Conservation (phyloP, 352 stramenopile species). For the Pythium grandisporangium region DNA sequence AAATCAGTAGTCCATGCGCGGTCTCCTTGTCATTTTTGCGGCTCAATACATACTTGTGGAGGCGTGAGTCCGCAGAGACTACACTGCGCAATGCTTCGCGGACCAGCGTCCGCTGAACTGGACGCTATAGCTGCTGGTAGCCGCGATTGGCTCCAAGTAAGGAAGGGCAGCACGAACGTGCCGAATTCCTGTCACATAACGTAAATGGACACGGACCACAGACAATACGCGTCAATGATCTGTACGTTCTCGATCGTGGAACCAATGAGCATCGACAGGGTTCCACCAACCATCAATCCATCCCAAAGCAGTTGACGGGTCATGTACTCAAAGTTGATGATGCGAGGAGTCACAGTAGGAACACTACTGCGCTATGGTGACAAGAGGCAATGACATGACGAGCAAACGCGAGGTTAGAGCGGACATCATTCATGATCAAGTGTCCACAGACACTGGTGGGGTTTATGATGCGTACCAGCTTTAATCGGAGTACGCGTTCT, state of each 20-base stretch:
- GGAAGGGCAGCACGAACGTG: slow-evolving; percentile 60
- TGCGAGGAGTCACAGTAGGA: slow-evolving; percentile 35
- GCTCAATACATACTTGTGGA: slow-evolving; percentile 24
- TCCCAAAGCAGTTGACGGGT: slow-evolving; percentile 78
- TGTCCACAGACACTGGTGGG: neutral
- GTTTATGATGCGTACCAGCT: slow-evolving; percentile 33
- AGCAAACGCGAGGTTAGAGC: too few relatives aligned
- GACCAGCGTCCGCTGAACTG: neutral
- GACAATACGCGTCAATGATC: too few relatives aligned
- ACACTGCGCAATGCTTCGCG: slow-evolving; percentile 30
- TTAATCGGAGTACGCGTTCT: slow-evolving; percentile 58
- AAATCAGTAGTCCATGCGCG: neutral
- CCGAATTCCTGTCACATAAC: slow-evolving; percentile 53
- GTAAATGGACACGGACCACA: too few relatives aligned
- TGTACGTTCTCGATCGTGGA: too few relatives aligned
- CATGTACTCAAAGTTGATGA: slow-evolving; percentile 86
- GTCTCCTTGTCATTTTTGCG: too few relatives aligned
- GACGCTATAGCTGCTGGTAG: slow-evolving; percentile 8
- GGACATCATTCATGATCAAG: neutral
- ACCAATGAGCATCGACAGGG: too few relatives aligned
- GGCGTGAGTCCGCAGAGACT: slow-evolving; percentile 50
- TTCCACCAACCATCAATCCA: slow-evolving; percentile 67
- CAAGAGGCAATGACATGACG: slow-evolving; percentile 3
- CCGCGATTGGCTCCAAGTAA: slow-evolving; percentile 51
- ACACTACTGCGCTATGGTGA: slow-evolving; percentile 55